Evolutionary conservation across 495 filamentous ascomycete genomes (phyloP), one percentile per base, ranked within the genome.

Genomic region (Bombardia bombarda): DNA sequence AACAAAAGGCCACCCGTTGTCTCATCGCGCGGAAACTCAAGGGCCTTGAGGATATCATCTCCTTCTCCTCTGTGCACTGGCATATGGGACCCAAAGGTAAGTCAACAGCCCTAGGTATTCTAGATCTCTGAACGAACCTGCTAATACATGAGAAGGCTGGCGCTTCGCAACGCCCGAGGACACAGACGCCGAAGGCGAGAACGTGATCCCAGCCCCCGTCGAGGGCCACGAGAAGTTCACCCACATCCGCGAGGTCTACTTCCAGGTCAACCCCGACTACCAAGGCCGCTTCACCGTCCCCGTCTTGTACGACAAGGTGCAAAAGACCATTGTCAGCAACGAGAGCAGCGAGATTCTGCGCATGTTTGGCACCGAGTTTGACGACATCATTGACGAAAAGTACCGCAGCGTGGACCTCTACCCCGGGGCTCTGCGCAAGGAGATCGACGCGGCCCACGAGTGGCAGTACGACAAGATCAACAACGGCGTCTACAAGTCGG

Each of bases 291-390:
- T 81, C 58, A 92, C 87, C 1, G 85, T 94, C 6, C 87, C 87
- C 2, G 73, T 78, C 21, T 68, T 94, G 19, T 92, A 80, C 68
- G 87, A 94, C 60, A 86, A 72, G 55, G 79, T 83, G 63, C 62
- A 62, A 35, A 70, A 79, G 45, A 79, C 73, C 19, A 84, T 90
- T 46, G 87, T 90, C 44, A 89, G 75, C 61, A 93, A 94, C 49
- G 87, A 93, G 71, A 86, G 82, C 51, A 77, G 75, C 46, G 87
- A 93, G 70, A 87, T 94, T 49, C 79, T 92, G 43, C 63, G 84
- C 24, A 84, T 86, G 73, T 61, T 86, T 3, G 80, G 77, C 45
- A 68, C 65, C 0, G 79, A 59, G 46, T 84, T 86, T 48, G 72
- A 84, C 53, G 60, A 63, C 9, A 46, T 84, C 10, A 50, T 86